Evolutionary conservation across 2,329 filamentous ascomycete species (phyloP).

Genomic region (Microsporum canis): DNA sequence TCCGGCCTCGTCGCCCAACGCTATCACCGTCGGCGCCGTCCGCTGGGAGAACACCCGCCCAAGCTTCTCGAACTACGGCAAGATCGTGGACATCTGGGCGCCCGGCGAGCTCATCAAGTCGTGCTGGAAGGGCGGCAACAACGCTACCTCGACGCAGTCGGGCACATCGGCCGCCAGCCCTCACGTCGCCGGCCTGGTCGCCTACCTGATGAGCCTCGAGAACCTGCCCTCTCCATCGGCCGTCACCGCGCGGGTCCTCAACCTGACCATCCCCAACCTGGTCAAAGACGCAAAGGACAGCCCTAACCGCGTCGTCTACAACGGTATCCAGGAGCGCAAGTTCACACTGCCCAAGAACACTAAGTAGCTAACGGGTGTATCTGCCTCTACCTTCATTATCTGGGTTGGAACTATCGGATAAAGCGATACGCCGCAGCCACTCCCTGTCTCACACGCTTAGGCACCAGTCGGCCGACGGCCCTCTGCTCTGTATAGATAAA

Average conservation of each 20-base stretch:
- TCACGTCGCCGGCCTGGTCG: slow-evolving; percentile 44
- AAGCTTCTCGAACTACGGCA: slow-evolving; percentile 33
- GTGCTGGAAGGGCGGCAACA: slow-evolving; percentile 35
- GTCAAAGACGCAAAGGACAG: slow-evolving; percentile 9
- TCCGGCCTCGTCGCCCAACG: slow-evolving; percentile 30
- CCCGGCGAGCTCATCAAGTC: slow-evolving; percentile 44
- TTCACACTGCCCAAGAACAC: background rate
- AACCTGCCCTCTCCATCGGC: slow-evolving; percentile 4
- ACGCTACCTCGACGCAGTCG: slow-evolving; percentile 34
- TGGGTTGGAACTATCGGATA: too few relatives aligned
- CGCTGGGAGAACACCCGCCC: slow-evolving; percentile 23
- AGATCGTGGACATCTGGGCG: slow-evolving; percentile 45
- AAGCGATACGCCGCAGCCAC: too few relatives aligned
- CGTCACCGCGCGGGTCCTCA: slow-evolving; percentile 7
- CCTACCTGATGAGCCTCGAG: slow-evolving; percentile 34
- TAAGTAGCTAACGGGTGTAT: background rate
- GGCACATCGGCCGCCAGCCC: slow-evolving; percentile 29
- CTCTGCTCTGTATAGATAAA: too few relatives aligned
- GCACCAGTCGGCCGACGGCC: too few relatives aligned
- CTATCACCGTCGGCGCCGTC: slow-evolving; percentile 33
- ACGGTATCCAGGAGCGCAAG: slow-evolving; percentile 9
- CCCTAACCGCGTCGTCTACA: slow-evolving; percentile 9
- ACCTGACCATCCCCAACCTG: slow-evolving; percentile 6
- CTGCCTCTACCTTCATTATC: too few relatives aligned
- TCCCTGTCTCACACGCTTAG: too few relatives aligned